Conservation (phyloP, 1,284 basidiomycete genomes). For the Apiotrichum porosum region DNA sequence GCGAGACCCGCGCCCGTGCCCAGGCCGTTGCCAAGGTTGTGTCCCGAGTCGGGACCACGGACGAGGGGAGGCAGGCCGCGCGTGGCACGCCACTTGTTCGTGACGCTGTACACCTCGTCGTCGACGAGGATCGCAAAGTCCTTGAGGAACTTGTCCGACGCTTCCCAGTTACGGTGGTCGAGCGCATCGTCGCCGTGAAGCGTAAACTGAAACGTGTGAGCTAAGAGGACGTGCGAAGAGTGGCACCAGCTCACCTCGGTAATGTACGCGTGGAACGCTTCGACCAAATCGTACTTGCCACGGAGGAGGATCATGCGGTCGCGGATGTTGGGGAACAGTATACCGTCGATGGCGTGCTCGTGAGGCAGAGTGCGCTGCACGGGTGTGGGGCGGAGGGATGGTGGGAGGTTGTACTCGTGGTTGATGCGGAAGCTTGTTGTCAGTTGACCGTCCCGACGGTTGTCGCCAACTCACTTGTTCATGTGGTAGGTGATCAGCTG, state of each 20-base stretch:
- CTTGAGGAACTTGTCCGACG: slow-evolving; percentile 72
- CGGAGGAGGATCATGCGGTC: slow-evolving; percentile 82
- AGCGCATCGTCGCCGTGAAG: slow-evolving; percentile 85
- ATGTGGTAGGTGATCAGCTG: slow-evolving; percentile 66
- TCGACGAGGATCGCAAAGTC: slow-evolving; percentile 57
- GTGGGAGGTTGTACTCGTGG: slow-evolving; percentile 75
- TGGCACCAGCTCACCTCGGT: slow-evolving; percentile 32
- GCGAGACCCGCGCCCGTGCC: slow-evolving; percentile 7
- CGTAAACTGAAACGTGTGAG: slow-evolving; percentile 55
- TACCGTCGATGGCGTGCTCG: slow-evolving; percentile 81
- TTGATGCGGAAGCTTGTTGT: slow-evolving; percentile 48
- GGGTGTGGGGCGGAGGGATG: slow-evolving; percentile 74
- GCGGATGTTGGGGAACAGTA: slow-evolving; percentile 77
- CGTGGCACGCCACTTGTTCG: slow-evolving; percentile 39
- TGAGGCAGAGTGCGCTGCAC: slow-evolving; percentile 83
- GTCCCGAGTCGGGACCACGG: slow-evolving; percentile 3
- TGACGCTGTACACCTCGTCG: slow-evolving; percentile 39
- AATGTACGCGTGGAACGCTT: slow-evolving; percentile 32
- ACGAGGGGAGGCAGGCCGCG: slow-evolving; percentile 27
- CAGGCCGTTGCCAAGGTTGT: neutral
- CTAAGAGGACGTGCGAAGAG: too few species aligned
- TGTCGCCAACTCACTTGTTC: slow-evolving; percentile 56
- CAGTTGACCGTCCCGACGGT: neutral
- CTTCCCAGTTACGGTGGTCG: slow-evolving; percentile 81
- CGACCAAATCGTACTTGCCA: slow-evolving; percentile 48